Base-by-base conservation (phyloP, 441 rosid genomes). In the Pelargonium australe region DNA sequence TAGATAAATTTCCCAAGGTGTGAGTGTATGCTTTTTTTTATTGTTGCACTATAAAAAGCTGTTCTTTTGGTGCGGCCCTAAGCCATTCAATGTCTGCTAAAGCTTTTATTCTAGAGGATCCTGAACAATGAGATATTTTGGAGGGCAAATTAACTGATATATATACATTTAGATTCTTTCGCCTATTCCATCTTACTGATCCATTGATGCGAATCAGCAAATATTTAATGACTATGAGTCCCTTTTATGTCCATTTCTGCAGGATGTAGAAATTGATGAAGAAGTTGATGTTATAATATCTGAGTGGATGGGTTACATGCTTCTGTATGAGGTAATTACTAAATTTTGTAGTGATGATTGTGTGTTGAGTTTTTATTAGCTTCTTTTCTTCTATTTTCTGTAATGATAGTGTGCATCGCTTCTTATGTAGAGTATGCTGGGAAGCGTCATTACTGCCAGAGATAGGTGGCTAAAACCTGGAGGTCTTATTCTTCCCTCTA, bases 251-350 rank as follows among this genome's bases (percentile, higher is more conserved):
- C 19, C 34, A 77, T 68, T 73, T 71, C 66, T 73, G 70, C 87
- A 95, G 98, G 99, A 95, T 84, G 94, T 95, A 79, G 89, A 89
- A 79, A 92, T 92, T 70, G 80, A 84, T 25, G 98, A 95, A 84
- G 88, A 85, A 78, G 99, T 95, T 77, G 99, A 95, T 81, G 96
- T 90, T 66, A 92, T 92, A 75, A 81, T 95, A 70, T 95, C 99
- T 31, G 97, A 95, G 75, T 95, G 99, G 99, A 95, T 95, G 99
- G 98, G 99, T 65, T 91, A 90, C 86, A 86, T 92, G 99, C 98
- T 95, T 82, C 78, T 95, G 68, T 91, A 90, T 79, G 99, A 95
- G 97, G 97, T 90, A 70, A 73, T 65, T 78, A 28, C 62, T 43
- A 57, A 67, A 65, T 68, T 64, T 37, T 70, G 23, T 68, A 47